These are phyloP conservation scores for Chlorella sp. DNA, from an alignment of 139 green algal species.

Conservation along the genomic window DNA sequence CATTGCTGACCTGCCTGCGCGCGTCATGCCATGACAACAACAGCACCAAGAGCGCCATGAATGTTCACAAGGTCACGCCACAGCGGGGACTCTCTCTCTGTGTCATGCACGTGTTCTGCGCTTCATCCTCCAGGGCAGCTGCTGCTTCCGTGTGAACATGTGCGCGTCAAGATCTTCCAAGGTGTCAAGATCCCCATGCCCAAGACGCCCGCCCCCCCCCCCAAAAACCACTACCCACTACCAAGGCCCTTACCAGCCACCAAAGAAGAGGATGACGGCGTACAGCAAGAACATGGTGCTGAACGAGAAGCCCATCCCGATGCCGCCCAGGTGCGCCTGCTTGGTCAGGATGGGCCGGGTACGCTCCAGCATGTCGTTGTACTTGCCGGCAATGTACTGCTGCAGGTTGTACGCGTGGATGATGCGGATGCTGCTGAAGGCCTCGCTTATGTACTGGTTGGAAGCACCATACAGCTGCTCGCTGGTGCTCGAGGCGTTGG, in stretches of 20 bases:
- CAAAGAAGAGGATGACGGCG: conserved; percentile 53
- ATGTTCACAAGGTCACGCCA: no score
- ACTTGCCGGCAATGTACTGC: conserved; percentile 6
- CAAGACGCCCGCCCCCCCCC: no score
- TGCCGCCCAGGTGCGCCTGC: conserved; percentile 9
- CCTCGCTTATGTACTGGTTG: conserved; percentile 67
- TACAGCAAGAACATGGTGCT: conserved; percentile 48
- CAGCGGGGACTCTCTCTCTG: no score
- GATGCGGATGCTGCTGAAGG: conserved; percentile 47
- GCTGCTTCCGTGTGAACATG: no score
- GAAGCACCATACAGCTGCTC: conserved; percentile 51
- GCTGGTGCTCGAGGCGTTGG: neutral
- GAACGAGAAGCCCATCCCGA: conserved; percentile 27
- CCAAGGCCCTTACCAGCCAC: conserved; percentile 22
- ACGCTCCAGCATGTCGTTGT: conserved; percentile 3
- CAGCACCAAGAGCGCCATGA: no score
- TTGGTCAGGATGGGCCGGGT: neutral
- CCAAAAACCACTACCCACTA: no score
- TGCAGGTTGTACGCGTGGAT: conserved; percentile 69
- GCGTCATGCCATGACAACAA: no score
- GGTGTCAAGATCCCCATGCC: no score
- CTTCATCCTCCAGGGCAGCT: no score
- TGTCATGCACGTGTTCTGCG: no score
- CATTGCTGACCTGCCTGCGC: neutral
- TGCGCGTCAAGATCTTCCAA: no score